Evolutionary conservation across 768 basidiomycete genomes (phyloP).

Genomic region (Mycena venus): DNA sequence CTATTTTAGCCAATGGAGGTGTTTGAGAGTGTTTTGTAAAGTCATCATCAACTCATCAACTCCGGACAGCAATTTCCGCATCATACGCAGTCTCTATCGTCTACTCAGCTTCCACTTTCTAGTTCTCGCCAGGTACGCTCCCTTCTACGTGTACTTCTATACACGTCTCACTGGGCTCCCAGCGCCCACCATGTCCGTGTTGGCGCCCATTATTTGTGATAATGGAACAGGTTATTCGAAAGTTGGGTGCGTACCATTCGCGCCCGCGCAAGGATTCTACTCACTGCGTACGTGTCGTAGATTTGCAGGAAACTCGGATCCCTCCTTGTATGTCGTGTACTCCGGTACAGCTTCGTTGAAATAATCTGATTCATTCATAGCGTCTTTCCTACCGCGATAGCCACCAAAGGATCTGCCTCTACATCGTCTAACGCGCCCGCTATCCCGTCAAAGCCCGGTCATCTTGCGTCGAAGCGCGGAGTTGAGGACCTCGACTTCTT

Average conservation of each 20-base stretch:
- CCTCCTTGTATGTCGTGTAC: constrained; percentile 84
- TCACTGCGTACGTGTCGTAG: constrained; percentile 53
- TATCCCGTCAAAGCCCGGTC: constrained; percentile 86
- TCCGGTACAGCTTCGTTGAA: constrained; percentile 17
- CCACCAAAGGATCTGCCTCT: constrained; percentile 82
- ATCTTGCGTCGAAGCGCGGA: constrained; percentile 96
- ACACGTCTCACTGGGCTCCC: too few species aligned
- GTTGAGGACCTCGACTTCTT: constrained; percentile 99
- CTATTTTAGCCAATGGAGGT: not conserved
- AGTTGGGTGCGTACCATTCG: constrained; percentile 80
- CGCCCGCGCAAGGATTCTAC: not conserved
- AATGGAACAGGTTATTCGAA: constrained; percentile 98
- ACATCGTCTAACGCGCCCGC: constrained; percentile 80
- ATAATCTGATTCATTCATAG: constrained; percentile 50
- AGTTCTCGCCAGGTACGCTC: too few species aligned
- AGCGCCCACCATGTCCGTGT: constrained; percentile 75
- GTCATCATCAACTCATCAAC: not conserved
- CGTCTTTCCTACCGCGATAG: constrained; percentile 98
- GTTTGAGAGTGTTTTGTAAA: not conserved
- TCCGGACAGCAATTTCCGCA: constrained; percentile 11
- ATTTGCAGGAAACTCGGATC: constrained; percentile 98
- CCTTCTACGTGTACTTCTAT: too few species aligned
- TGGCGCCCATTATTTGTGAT: constrained; percentile 97
- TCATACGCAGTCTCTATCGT: not conserved
- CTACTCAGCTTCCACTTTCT: too few species aligned